Evolutionary conservation across 441 rosid species (phyloP).

Genomic region (Syzygium malaccense): DNA sequence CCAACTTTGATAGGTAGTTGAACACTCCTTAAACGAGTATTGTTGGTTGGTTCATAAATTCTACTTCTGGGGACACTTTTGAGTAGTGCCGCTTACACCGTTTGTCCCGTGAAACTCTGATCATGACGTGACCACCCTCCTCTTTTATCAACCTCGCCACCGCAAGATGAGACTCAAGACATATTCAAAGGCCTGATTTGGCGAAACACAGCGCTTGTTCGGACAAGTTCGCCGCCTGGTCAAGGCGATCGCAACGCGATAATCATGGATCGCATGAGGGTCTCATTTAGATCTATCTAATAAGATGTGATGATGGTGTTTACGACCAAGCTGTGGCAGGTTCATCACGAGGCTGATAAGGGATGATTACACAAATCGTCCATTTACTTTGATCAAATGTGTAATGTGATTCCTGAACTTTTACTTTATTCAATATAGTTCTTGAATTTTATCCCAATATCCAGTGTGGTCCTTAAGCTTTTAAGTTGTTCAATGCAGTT

Average conservation of each 20-base stretch:
- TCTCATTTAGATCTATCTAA: not conserved
- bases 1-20: slow-evolving; percentile 62
- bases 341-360: too few relatives aligned
- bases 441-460: too few relatives aligned
- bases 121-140: not conserved
- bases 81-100: not conserved
- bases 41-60: slow-evolving; percentile 4
- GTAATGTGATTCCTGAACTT: too few relatives aligned
- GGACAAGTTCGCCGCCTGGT: not conserved
- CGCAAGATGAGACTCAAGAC: not conserved
- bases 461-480: too few relatives aligned
- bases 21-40: not conserved
- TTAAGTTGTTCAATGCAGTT: too few relatives aligned
- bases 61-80: not conserved
- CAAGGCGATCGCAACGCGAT: not conserved
- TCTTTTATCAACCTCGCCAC: not conserved
- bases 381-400: too few relatives aligned
- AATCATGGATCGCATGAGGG: accelerated
- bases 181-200: not conserved
- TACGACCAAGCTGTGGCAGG: not conserved
- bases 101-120: not conserved
- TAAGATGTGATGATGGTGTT: not conserved
- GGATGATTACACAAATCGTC: too few relatives aligned
- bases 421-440: too few relatives aligned
- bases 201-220: too few relatives aligned